Conservation (phyloP, 2,329 filamentous ascomycete genomes). For the Colletotrichum lindemuthianum region DNA sequence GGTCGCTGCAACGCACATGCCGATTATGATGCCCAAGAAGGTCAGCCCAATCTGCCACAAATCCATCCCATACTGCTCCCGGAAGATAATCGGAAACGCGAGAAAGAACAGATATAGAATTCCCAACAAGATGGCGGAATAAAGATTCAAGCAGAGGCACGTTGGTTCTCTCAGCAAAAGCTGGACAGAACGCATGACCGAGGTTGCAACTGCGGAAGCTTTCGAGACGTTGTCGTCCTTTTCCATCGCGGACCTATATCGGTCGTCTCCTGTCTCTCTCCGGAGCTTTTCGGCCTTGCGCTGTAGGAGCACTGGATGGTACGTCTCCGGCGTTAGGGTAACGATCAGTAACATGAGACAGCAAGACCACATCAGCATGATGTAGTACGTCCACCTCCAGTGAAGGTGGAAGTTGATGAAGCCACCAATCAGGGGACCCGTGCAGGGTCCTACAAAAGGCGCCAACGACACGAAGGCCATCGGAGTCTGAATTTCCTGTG, state of each 20-base stretch:
- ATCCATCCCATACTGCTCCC: conserved; percentile 76
- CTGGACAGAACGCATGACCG: conserved; percentile 77
- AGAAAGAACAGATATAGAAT: conserved; percentile 92
- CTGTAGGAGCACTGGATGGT: conserved; percentile 76
- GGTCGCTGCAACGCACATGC: conserved; percentile 69
- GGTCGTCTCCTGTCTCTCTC: conserved; percentile 76
- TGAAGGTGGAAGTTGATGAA: conserved; percentile 80
- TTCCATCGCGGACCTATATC: conserved; percentile 82
- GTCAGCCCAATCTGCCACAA: conserved; percentile 80
- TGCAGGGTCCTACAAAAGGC: conserved; percentile 70
- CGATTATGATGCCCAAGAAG: conserved; percentile 77
- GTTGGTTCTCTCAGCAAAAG: conserved; percentile 85
- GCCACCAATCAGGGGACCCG: conserved; percentile 75
- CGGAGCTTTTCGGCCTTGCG: conserved; percentile 77
- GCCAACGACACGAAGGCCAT: conserved; percentile 82
- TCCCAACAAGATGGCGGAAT: conserved; percentile 83
- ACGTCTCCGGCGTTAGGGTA: conserved; percentile 86
- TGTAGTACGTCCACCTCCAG: conserved; percentile 88
- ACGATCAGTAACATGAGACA: conserved; percentile 70
- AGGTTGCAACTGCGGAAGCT: conserved; percentile 58
- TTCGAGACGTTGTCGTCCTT: conserved; percentile 69
- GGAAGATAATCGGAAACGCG: conserved; percentile 85
- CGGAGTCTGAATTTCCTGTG: conserved; percentile 75
- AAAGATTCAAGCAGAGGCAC: conserved; percentile 82
- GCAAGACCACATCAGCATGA: conserved; percentile 82